Percentiles rank a stretch among this genome's conserved stretches.
Conservation (phyloP, 257 asterid species). For the Linaria vulgaris region DNA sequence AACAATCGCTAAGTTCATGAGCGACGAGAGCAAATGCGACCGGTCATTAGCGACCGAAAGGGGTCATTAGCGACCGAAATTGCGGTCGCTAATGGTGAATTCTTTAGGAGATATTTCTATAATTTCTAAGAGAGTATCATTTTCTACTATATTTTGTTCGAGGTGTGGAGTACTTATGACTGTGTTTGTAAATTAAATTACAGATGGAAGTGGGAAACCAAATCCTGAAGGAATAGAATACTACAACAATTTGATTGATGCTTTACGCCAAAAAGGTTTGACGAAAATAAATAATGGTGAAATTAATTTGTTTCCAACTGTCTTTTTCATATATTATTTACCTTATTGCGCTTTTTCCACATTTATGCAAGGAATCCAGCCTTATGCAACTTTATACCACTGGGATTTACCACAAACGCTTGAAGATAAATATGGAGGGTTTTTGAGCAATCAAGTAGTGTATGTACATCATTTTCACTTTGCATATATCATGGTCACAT, state of each 20-base stretch:
- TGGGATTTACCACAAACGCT: constrained; percentile 89
- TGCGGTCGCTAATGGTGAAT: too few species aligned
- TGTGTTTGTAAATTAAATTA: background rate
- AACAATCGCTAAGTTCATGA: too few species aligned
- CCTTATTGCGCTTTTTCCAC: background rate
- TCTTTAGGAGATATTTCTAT: too few species aligned
- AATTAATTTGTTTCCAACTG: background rate
- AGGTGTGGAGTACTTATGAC: background rate
- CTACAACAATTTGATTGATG: constrained; percentile 72
- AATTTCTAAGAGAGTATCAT: too few species aligned
- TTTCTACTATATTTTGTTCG: constrained; percentile 6
- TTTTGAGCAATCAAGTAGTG: constrained; percentile 58
- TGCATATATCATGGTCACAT: too few species aligned
- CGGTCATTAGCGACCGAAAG: too few species aligned
- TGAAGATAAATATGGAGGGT: constrained; percentile 68
- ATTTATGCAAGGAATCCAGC: constrained; percentile 58
- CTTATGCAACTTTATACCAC: constrained; percentile 74
- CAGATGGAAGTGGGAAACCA: constrained; percentile 83
- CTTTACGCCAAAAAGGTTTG: constrained; percentile 66
- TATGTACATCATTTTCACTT: constrained; percentile 31
- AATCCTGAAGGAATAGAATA: constrained; percentile 71
- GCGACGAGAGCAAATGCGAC: too few species aligned
- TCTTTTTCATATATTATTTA: background rate
- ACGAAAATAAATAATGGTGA: background rate
- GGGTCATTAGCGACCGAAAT: too few species aligned